A percentile compares a stretch with the other conserved stretches of the same genome.
phyloP scores from a whole-genome alignment of 768 basidiomycete genomes.

The Xerocomus potaroensis region DNA sequence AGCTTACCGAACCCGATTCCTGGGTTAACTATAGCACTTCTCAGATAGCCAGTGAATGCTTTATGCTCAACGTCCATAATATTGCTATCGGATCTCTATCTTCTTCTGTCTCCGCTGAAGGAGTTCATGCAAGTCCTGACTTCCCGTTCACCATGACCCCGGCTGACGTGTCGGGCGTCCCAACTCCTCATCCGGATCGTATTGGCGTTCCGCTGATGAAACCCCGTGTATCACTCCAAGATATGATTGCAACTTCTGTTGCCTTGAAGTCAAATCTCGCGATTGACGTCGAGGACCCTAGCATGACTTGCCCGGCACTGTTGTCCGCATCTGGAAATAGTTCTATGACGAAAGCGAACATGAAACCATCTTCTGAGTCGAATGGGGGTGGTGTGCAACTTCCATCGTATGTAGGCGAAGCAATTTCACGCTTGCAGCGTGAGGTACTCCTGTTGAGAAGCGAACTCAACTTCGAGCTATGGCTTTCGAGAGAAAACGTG shows the following conservation, averaged over 20 bases:
- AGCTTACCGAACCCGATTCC: slow-evolving; percentile 58
- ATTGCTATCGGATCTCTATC: slow-evolving; percentile 44
- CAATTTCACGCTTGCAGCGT: slow-evolving; percentile 67
- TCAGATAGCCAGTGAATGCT: slow-evolving; percentile 61
- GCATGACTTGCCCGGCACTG: slow-evolving; percentile 46
- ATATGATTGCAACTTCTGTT: slow-evolving; percentile 70
- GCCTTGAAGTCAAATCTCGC: slow-evolving; percentile 69
- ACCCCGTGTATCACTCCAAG: slow-evolving; percentile 57
- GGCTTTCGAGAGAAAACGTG: slow-evolving; percentile 77
- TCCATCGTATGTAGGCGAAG: slow-evolving; percentile 53
- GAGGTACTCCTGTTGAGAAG: slow-evolving; percentile 71
- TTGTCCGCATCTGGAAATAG: slow-evolving; percentile 37
- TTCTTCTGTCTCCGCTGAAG: not conserved
- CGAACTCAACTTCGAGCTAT: slow-evolving; percentile 83
- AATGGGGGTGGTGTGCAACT: slow-evolving; percentile 19
- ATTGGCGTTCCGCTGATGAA: slow-evolving; percentile 32
- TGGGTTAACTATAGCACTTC: slow-evolving; percentile 65
- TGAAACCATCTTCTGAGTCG: slow-evolving; percentile 19
- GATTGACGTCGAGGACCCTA: slow-evolving; percentile 52
- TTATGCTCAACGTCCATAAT: slow-evolving; percentile 62
- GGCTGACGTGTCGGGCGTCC: slow-evolving; percentile 21
- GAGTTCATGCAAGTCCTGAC: slow-evolving; percentile 1
- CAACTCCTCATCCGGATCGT: slow-evolving; percentile 33
- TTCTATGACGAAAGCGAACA: slow-evolving; percentile 22
- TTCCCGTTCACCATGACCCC: slow-evolving; percentile 11